These are phyloP conservation scores for Russula olivacea DNA, from an alignment of 768 basidiomycete species.

Conservation along the genomic window DNA sequence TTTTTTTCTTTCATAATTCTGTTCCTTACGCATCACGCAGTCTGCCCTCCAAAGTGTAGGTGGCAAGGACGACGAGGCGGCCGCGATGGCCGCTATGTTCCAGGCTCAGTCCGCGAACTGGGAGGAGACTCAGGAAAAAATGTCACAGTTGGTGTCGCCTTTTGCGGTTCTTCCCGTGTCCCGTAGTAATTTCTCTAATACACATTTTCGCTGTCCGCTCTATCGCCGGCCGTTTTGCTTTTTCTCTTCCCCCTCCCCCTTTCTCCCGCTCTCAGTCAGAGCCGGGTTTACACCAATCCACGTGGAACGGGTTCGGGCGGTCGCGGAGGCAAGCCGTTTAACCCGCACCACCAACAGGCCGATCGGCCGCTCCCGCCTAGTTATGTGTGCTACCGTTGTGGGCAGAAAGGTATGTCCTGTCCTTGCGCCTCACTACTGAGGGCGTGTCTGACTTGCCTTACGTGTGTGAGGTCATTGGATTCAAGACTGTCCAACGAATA, in stretches of 20 bases:
- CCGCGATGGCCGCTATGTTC: slow-evolving; percentile 98
- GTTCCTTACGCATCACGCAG: slow-evolving; percentile 25
- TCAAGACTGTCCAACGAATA: slow-evolving; percentile 97
- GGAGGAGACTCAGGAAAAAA: slow-evolving; percentile 99
- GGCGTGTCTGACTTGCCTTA: not conserved
- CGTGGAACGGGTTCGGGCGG: slow-evolving; percentile 57
- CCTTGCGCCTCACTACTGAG: not conserved
- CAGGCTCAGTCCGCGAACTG: slow-evolving; percentile 90
- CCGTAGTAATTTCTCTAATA: slow-evolving; percentile 76
- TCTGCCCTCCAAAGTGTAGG: slow-evolving; percentile 34
- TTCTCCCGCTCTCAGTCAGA: slow-evolving; percentile 48
- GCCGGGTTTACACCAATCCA: slow-evolving; percentile 57
- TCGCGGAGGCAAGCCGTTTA: slow-evolving; percentile 51
- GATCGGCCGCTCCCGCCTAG: slow-evolving; percentile 85
- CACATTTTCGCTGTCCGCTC: slow-evolving; percentile 36
- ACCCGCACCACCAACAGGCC: slow-evolving; percentile 47
- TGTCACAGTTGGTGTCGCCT: slow-evolving; percentile 92
- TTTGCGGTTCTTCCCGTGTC: slow-evolving; percentile 46
- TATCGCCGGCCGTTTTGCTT: slow-evolving; percentile 23
- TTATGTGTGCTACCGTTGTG: slow-evolving; percentile 98
- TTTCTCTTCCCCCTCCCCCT: not conserved
- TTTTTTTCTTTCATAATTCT: too few relatives aligned
- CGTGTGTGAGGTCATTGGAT: slow-evolving; percentile 87
- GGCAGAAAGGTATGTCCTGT: slow-evolving; percentile 73
- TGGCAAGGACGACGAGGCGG: slow-evolving; percentile 74